Evolutionary conservation across 2,329 filamentous ascomycete genomes (phyloP).

Genomic region (Ceratocystis albifundus): DNA sequence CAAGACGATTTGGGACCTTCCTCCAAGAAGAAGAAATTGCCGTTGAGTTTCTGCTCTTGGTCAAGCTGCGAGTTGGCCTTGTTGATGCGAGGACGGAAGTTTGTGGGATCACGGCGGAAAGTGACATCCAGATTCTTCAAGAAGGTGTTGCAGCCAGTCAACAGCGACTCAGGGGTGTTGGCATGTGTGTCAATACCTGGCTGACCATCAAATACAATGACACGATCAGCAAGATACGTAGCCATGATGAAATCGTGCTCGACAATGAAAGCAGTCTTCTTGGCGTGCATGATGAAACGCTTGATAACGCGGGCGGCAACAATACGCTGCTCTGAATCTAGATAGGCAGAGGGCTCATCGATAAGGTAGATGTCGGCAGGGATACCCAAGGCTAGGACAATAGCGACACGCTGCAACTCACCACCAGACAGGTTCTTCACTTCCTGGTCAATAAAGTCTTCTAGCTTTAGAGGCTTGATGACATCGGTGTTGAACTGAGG

Average conservation of each 20-base stretch:
- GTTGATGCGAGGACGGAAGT: conserved; percentile 96
- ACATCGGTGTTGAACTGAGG: conserved; percentile 99
- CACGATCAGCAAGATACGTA: conserved; percentile 67
- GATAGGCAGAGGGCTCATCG: conserved; percentile 92
- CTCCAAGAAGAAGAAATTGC: conserved; percentile 98
- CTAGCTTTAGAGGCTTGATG: conserved; percentile 97
- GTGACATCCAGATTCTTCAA: conserved; percentile 94
- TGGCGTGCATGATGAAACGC: conserved; percentile 99
- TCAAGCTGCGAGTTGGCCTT: conserved; percentile 92
- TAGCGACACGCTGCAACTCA: conserved; percentile 98
- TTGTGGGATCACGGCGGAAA: conserved; percentile 94
- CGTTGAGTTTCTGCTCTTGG: conserved; percentile 86
- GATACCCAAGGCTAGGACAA: conserved; percentile 88
- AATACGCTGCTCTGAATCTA: conserved; percentile 98
- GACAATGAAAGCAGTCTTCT: conserved; percentile 98
- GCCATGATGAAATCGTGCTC: conserved; percentile 99
- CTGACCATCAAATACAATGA: conserved; percentile 95
- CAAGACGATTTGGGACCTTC: conserved; percentile 49
- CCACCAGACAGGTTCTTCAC: conserved; percentile 98
- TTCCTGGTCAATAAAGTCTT: conserved; percentile 99
- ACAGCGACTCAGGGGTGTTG: conserved; percentile 78
- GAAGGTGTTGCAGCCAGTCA: conserved; percentile 94
- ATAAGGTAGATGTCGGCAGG: conserved; percentile 98
- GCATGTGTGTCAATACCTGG: conserved; percentile 81
- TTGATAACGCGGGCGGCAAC: conserved; percentile 96